Percentiles rank a stretch among this genome's conserved stretches.
These are phyloP conservation scores for Rhododendron molle DNA, from an alignment of 148 eudicot genomes.

Conservation along the genomic window DNA sequence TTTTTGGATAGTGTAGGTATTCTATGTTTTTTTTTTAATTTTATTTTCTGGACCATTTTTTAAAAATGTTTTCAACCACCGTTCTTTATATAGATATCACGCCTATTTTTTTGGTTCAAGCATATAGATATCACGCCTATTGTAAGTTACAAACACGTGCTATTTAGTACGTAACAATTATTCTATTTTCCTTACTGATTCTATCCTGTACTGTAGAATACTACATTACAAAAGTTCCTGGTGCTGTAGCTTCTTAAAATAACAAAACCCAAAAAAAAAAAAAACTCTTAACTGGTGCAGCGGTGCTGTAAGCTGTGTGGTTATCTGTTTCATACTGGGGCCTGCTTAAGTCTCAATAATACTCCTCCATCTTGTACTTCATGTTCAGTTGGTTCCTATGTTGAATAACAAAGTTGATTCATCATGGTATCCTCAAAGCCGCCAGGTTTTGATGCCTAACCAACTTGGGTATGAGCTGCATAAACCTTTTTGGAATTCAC, in stretches of 20 bases:
- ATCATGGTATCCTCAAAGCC: not conserved
- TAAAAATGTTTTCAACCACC: not conserved
- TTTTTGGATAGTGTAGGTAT: not conserved
- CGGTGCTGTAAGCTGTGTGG: not conserved
- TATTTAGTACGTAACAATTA: not conserved
- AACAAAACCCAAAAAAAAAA: not conserved
- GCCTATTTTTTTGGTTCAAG: too few species aligned
- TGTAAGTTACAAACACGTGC: not conserved
- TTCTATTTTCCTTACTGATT: not conserved
- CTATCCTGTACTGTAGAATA: not conserved
- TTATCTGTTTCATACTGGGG: not conserved
- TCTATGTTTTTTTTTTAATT: not conserved
- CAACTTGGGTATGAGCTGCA: not conserved
- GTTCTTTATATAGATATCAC: not conserved
- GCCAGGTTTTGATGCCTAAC: not conserved
- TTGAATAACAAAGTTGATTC: not conserved
- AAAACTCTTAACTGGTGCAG: not conserved
- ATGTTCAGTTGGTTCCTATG: not conserved
- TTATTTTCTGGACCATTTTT: not conserved
- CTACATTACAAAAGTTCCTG: not conserved
- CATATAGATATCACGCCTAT: not conserved
- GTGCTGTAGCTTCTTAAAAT: not conserved
- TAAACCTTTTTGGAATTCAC: not conserved
- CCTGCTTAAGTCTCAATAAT: not conserved
- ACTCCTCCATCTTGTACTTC: not conserved